Percentiles rank a stretch among this genome's conserved stretches.
Evolutionary conservation across 495 filamentous ascomycete genomes (phyloP).

Genomic region (Penicillium riverlandense): DNA sequence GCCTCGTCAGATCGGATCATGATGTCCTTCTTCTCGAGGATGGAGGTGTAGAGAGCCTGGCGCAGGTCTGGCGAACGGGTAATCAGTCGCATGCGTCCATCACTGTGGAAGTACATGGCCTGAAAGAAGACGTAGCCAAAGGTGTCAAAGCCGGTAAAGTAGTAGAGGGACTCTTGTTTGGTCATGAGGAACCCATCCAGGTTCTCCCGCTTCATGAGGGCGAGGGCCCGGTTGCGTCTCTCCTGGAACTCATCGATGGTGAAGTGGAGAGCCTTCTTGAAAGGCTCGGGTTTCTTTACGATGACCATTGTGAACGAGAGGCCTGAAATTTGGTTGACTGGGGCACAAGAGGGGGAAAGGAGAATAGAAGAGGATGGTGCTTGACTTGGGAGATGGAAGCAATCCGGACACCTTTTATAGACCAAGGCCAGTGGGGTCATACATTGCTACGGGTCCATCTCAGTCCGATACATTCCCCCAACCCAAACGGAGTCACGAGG

Average conservation of each 20-base stretch:
- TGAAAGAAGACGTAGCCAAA: slow-evolving; percentile 23
- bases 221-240: slow-evolving; percentile 5
- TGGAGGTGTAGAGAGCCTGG: slow-evolving; percentile 17
- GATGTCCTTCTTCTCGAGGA: slow-evolving; percentile 11
- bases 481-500: too few relatives aligned
- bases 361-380: too few relatives aligned
- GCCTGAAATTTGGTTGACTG: too few relatives aligned
- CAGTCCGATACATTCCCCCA: too few relatives aligned
- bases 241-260: slow-evolving; percentile 9
- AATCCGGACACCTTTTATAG: too few relatives aligned
- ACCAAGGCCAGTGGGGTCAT: too few relatives aligned
- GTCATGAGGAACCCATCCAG: slow-evolving; percentile 19
- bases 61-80: slow-evolving; percentile 17
- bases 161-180: slow-evolving; percentile 20
- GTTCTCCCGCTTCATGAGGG: slow-evolving; percentile 15
- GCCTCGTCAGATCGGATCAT: slow-evolving; percentile 17
- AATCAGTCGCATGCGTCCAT: slow-evolving; percentile 15
- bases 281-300: slow-evolving; percentile 11
- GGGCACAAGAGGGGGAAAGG: too few relatives aligned
- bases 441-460: too few relatives aligned
- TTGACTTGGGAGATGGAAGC: too few relatives aligned
- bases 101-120: slow-evolving; percentile 18
- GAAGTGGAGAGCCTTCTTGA: slow-evolving; percentile 15
- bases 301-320: slow-evolving; percentile 2
- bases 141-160: slow-evolving; percentile 17